Evolutionary conservation across 257 asterid species (phyloP).

Genomic region (Ajuga chamaepitys): DNA sequence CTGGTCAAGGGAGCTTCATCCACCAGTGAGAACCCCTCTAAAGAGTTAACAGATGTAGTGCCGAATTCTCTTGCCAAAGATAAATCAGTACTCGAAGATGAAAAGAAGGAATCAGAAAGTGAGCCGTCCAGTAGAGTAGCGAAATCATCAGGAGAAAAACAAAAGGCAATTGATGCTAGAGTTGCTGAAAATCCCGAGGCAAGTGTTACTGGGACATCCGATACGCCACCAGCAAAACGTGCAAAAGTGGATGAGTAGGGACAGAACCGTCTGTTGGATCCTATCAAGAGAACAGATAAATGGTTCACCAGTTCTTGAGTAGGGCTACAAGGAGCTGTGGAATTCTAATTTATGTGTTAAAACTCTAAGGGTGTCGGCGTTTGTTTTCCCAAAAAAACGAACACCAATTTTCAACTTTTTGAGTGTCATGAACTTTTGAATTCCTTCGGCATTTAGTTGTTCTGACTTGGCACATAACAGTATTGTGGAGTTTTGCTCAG

Average conservation of each 20-base stretch:
- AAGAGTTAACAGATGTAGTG: slow-evolving; percentile 21
- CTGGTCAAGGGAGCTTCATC: slow-evolving; percentile 47
- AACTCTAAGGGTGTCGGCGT: not conserved
- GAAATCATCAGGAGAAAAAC: slow-evolving; percentile 26
- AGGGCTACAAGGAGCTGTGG: slow-evolving; percentile 9
- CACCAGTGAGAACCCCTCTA: slow-evolving; percentile 29
- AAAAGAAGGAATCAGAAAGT: slow-evolving; percentile 14
- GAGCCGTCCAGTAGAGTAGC: not conserved
- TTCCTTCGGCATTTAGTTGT: slow-evolving; percentile 12
- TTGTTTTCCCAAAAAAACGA: not conserved
- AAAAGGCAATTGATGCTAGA: slow-evolving; percentile 25
- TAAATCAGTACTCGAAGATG: slow-evolving; percentile 14
- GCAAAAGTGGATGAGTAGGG: slow-evolving; percentile 38
- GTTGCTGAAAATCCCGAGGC: slow-evolving; percentile 26
- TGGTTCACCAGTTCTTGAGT: slow-evolving; percentile 5
- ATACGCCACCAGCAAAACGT: slow-evolving; percentile 58
- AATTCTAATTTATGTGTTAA: not conserved
- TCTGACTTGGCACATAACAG: not conserved
- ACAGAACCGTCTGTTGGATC: too few species aligned
- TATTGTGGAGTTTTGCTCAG: slow-evolving; percentile 8
- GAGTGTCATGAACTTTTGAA: slow-evolving; percentile 6
- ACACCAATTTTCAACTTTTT: slow-evolving; percentile 5
- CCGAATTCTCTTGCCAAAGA: slow-evolving; percentile 29
- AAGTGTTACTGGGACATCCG: slow-evolving; percentile 16
- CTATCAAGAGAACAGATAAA: not conserved